A percentile compares a stretch with the other conserved stretches of the same genome.
These are phyloP conservation scores for Petunia secreta DNA, from an alignment of 257 asterid genomes.

Conservation along the genomic window DNA sequence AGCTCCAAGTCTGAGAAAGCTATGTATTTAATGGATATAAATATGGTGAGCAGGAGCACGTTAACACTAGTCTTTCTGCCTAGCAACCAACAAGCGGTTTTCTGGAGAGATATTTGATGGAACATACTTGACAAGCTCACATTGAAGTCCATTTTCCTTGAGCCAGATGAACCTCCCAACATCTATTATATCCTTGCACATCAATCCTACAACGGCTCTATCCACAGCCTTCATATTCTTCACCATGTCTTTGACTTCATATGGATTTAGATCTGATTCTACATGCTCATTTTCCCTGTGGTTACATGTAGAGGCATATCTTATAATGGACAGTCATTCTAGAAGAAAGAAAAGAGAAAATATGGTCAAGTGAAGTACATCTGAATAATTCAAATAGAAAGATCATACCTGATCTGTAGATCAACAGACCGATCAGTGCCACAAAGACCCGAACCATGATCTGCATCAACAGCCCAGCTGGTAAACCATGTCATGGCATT, in stretches of 20 bases:
- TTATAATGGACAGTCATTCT: neutral
- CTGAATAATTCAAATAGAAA: neutral
- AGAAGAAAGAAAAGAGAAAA: neutral
- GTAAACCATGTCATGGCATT: slow-evolving; percentile 91
- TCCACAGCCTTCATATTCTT: slow-evolving; percentile 63
- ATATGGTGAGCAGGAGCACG: neutral
- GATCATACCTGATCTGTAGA: slow-evolving; percentile 45
- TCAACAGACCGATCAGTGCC: slow-evolving; percentile 44
- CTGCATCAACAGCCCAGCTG: slow-evolving; percentile 99
- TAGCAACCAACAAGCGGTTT: slow-evolving; percentile 74
- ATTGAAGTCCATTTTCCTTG: slow-evolving; percentile 55
- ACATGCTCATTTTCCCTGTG: neutral
- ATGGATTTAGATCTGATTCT: slow-evolving; percentile 31
- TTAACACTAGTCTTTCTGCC: slow-evolving; percentile 30
- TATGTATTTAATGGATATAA: slow-evolving; percentile 5
- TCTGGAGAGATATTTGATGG: slow-evolving; percentile 78
- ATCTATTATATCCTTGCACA: slow-evolving; percentile 95
- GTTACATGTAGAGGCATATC: neutral
- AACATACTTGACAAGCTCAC: slow-evolving; percentile 75
- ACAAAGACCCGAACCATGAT: slow-evolving; percentile 64
- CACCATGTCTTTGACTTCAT: slow-evolving; percentile 62
- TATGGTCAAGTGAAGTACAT: neutral
- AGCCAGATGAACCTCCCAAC: slow-evolving; percentile 76
- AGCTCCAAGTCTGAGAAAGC: neutral
- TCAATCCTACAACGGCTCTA: slow-evolving; percentile 74